A percentile compares a stretch with the other conserved stretches of the same genome.
These are phyloP conservation scores for Mixia osmundae DNA, from an alignment of 1,284 basidiomycete genomes.

Conservation along the genomic window DNA sequence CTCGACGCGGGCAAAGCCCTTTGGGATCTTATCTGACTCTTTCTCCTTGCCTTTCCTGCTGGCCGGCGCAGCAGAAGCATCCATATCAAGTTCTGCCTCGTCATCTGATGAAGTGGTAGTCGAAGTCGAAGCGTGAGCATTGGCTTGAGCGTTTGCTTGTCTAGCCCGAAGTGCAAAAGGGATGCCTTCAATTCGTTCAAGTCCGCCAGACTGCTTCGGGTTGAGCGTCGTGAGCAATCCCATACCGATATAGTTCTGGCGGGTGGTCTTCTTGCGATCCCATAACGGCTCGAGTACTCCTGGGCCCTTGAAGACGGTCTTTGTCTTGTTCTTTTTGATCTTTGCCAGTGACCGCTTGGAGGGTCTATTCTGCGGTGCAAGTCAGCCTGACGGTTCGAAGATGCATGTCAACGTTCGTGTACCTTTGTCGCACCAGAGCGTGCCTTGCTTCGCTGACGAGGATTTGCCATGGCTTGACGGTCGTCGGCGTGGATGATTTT, in stretches of 20 bases:
- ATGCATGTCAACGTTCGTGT: too few relatives aligned
- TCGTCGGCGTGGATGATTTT: too few relatives aligned
- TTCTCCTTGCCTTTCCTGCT: too few relatives aligned
- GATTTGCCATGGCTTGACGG: slow-evolving; percentile 17
- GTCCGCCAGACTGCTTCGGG: neutral
- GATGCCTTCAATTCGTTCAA: neutral
- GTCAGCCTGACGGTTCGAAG: too few relatives aligned
- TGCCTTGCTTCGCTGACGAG: slow-evolving; percentile 13
- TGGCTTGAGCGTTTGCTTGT: too few relatives aligned
- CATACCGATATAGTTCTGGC: slow-evolving; percentile 1
- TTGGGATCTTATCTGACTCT: neutral
- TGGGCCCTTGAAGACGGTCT: slow-evolving; percentile 14
- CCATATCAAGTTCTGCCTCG: neutral
- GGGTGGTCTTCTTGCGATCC: neutral
- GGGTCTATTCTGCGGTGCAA: too few relatives aligned
- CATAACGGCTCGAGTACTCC: slow-evolving; percentile 4
- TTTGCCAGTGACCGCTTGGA: slow-evolving; percentile 2
- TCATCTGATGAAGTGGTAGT: too few relatives aligned
- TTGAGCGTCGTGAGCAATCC: neutral
- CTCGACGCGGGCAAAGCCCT: neutral
- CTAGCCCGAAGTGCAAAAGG: too few relatives aligned
- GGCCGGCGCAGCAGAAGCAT: neutral
- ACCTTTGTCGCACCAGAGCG: slow-evolving; percentile 8
- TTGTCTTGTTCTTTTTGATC: slow-evolving; percentile 5
- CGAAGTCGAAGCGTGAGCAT: too few relatives aligned